Evolutionary conservation across 2,329 filamentous ascomycete genomes (phyloP).

Genomic region (Thielaviopsis cerberus): DNA sequence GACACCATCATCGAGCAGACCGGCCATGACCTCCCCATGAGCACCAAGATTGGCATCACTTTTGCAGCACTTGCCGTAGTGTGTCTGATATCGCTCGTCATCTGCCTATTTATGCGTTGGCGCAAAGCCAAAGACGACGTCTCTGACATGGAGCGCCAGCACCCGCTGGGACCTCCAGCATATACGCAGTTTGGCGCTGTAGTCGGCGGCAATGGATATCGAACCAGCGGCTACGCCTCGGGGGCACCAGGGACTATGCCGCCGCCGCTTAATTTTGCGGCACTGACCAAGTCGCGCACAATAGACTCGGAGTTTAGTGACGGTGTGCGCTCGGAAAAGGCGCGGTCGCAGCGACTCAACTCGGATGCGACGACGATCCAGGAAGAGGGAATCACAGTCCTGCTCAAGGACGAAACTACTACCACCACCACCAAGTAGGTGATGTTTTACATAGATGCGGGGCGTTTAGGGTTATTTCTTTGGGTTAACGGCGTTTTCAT

Average conservation of each 20-base stretch:
- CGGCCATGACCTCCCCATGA: conserved; percentile 6
- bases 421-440: not conserved
- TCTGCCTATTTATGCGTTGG: conserved; percentile 10
- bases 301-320: conserved; percentile 1
- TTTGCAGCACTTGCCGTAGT: conserved; percentile 10
- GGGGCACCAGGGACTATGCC: not conserved
- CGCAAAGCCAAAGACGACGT: conserved; percentile 7
- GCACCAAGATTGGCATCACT: conserved; percentile 13
- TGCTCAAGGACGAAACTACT: not conserved
- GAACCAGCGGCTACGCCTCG: not conserved
- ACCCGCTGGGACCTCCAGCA: not conserved
- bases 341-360: not conserved
- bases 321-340: not conserved
- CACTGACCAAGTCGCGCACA: not conserved
- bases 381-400: not conserved
- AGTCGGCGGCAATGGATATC: not conserved
- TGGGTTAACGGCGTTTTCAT: conserved; percentile 4
- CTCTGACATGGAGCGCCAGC: not conserved
- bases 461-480: not conserved
- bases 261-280: not conserved
- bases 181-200: not conserved
- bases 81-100: conserved; percentile 4
- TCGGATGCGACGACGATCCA: not conserved
- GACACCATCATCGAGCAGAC: conserved; percentile 12
- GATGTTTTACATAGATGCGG: not conserved